Base-by-base conservation (phyloP, 2,329 filamentous ascomycete genomes). In the Sporothrix humicola region DNA sequence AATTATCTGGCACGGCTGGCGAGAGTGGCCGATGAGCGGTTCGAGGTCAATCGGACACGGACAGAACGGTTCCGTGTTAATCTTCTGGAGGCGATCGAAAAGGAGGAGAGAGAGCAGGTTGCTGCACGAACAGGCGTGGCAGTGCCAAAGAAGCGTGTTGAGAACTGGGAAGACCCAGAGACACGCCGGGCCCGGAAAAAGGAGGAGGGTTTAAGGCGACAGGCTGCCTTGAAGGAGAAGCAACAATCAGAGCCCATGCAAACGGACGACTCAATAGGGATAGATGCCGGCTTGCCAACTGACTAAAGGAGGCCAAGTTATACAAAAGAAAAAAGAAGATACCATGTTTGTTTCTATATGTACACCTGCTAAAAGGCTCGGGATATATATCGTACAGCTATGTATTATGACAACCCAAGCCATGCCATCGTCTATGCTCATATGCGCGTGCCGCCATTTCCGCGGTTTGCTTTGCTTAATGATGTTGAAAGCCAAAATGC, bases 21-120 rank as follows among this genome's bases (percentile, higher is more conserved):
- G 13, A 81, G 83, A 3, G 87, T 97, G 73, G 90, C 91, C 8
- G 95, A 96, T 78, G 89, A 93, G 80, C 86, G 92, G 69, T 95
- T 96, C 78, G 82, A 79, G 9, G 89, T 91, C 79, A 96, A 95
- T 77, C 81, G 82, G 23, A 89, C 89, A 77, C 86, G 92, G 63
- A 94, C 92, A 75, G 85, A 85, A 66, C 85, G 91, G 58, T 94
- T 95, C 77, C 84, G 86, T 61, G 76, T 78, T 1, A 85, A 87
- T 7, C 81, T 93, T 58, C 77, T 79, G 72, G 80, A 80, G 12
- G 80, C 81, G 63, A 46, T 77, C 66, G 74, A 74, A 69, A 80
- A 79, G 63, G 75, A 79, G n/a, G 61, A 66, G 12, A 66, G 20
- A 23, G 79, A 80, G 68, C 74, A 69, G 50, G 4, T 23, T 31